These are phyloP conservation scores for Colletotrichum liaoningense DNA, from an alignment of 2,329 filamentous ascomycete species.

Conservation along the genomic window DNA sequence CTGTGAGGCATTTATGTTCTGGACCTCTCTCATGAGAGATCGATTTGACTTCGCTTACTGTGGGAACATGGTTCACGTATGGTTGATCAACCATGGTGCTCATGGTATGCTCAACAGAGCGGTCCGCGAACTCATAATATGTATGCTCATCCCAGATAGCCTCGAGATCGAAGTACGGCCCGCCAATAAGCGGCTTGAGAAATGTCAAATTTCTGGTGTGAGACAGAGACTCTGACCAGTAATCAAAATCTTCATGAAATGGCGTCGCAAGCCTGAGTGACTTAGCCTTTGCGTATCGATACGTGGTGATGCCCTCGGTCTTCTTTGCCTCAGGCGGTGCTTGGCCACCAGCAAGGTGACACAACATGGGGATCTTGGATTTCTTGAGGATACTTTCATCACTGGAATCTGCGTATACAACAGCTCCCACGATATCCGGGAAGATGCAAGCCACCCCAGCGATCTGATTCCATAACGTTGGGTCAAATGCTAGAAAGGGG, in stretches of 20 bases:
- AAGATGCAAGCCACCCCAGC: background rate
- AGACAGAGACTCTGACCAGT: conserved; percentile 65
- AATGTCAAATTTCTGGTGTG: conserved; percentile 70
- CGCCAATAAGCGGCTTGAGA: too few species aligned
- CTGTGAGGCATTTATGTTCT: conserved; percentile 44
- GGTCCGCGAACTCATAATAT: conserved; percentile 74
- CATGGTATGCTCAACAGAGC: conserved; percentile 79
- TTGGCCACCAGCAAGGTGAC: too few species aligned
- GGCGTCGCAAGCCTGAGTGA: conserved; percentile 59
- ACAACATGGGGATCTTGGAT: too few species aligned
- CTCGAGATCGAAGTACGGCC: conserved; percentile 73
- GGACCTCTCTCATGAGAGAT: too few species aligned
- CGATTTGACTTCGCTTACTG: too few species aligned
- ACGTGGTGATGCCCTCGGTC: too few species aligned
- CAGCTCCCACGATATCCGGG: too few species aligned
- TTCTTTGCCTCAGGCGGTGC: too few species aligned
- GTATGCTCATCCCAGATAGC: conserved; percentile 84
- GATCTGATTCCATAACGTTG: background rate
- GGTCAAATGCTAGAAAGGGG: background rate
- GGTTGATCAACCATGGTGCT: conserved; percentile 82
- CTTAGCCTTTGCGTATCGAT: conserved; percentile 2
- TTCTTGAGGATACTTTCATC: too few species aligned
- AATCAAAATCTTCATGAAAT: conserved; percentile 60
- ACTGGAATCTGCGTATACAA: too few species aligned
- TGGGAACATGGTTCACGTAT: conserved; percentile 71